Evolutionary conservation across 208 protist species (phyloP), one percentile per base, ranked within the genome.

Genomic region (Acanthamoeba polyphaga): DNA sequence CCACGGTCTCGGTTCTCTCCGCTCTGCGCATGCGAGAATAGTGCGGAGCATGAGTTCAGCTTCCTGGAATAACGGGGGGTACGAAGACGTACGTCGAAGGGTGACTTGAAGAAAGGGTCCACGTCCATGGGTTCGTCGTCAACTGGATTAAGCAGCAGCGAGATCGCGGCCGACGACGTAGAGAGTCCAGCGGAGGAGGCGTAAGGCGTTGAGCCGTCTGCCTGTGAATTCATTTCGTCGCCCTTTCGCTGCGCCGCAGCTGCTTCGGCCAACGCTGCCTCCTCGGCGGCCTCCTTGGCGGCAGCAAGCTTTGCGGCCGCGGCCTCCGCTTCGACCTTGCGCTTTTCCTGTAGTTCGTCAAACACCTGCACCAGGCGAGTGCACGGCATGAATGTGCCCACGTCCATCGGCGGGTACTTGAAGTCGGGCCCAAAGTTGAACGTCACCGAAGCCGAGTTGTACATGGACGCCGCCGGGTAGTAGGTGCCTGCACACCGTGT

Each of bases 361-460:
- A 58, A 55, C 27, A 32, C 34, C 34, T 70, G 87, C 66, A 76
- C 87, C 24, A 92, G 38, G 29, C 46, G 62, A 8, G 62, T 68
- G 38, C 87, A 92, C 27, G 87, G 87, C 58, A 51, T 51, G 62
- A 53, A 92, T 22, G 34, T 58, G 46, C 13, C 34, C 60, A 87
- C 72, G 34, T 95, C 93, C 32, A 8, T 66, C 62, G 96, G 96
- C 5, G 94, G 91, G 29, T 51, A 95, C 66, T 95, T 95, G 60
- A 96, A 96, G n/a, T 85, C 87, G 27, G 96, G 96, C 10, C 96
- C 96, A 60, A 96, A 96, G 60, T 96, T 96, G 62, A 96, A 96
- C 51, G 68, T 87, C 38, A 96, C 96, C n/a, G 46, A 46, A 1
- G 78, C 76, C 27, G 92, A 94, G 85, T 96, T 95, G 55, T 96